phyloP scores from a whole-genome alignment of 768 basidiomycete species.

The Collybiopsis luxurians region DNA sequence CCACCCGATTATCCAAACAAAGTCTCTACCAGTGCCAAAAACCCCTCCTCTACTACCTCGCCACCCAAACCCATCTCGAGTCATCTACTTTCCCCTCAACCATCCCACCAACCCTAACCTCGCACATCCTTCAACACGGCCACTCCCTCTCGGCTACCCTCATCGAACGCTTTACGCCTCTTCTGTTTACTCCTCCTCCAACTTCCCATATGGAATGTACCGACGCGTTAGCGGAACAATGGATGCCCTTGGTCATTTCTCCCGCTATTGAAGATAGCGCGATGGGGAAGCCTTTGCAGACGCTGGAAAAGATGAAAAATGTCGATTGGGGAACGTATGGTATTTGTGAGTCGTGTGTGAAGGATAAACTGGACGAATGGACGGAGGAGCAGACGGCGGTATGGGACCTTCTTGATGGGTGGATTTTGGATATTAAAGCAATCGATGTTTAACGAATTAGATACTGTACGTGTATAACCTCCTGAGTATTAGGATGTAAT shows the following conservation, averaged over 20 bases:
- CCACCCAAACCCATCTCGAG: slow-evolving; percentile 58
- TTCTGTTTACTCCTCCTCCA: slow-evolving; percentile 67
- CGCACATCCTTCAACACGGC: slow-evolving; percentile 33
- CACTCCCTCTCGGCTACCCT: slow-evolving; percentile 48
- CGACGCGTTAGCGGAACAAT: slow-evolving; percentile 64
- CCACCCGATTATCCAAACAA: background rate
- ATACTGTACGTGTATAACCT: too few relatives aligned
- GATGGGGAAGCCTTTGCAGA: slow-evolving; percentile 71
- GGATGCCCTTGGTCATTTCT: slow-evolving; percentile 70
- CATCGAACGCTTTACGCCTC: slow-evolving; percentile 68
- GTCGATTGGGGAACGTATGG: slow-evolving; percentile 60
- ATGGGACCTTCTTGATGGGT: slow-evolving; percentile 61
- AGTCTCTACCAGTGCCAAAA: slow-evolving; percentile 48
- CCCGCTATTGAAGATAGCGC: slow-evolving; percentile 62
- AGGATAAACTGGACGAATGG: slow-evolving; percentile 67
- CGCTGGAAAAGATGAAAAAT: slow-evolving; percentile 55
- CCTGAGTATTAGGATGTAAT: too few relatives aligned
- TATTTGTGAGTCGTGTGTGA: slow-evolving; percentile 55
- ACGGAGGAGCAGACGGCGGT: slow-evolving; percentile 52
- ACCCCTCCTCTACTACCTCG: slow-evolving; percentile 60
- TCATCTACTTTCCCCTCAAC: slow-evolving; percentile 13
- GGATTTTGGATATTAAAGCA: slow-evolving; percentile 34
- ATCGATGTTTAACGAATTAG: too few relatives aligned
- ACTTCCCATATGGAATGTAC: slow-evolving; percentile 77
- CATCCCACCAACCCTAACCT: slow-evolving; percentile 28